Conservation (phyloP, 192 early-diverging fungal genomes). For the Podila clonocystis region DNA sequence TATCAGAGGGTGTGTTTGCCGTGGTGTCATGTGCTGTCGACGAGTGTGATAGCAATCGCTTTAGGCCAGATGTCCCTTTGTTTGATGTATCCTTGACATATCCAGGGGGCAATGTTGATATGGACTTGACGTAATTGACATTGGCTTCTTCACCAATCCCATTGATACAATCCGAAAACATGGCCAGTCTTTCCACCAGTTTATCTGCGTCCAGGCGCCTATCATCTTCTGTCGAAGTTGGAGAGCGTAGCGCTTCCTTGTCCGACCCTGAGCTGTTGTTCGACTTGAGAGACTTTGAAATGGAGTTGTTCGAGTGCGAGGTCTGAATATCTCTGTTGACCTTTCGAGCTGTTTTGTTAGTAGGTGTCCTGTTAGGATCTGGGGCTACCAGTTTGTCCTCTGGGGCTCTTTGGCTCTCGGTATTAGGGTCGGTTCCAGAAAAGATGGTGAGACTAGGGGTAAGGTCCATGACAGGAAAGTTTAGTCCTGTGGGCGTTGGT, state of each 20-base stretch:
- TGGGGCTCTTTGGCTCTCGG: not conserved
- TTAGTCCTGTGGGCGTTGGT: not conserved
- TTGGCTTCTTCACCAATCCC: constrained; percentile 20
- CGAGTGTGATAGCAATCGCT: constrained; percentile 19
- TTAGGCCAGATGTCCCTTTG: constrained; percentile 11
- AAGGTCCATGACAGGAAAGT: not conserved
- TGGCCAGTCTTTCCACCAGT: constrained; percentile 15
- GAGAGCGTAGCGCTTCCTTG: constrained; percentile 10
- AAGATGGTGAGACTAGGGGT: too few relatives aligned
- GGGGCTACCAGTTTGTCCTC: not conserved
- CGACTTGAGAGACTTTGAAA: constrained; percentile 4
- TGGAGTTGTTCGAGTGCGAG: constrained; percentile 11
- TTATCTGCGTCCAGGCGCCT: constrained; percentile 2
- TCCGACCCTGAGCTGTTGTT: constrained; percentile 1
- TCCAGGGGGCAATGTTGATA: not conserved
- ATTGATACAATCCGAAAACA: constrained; percentile 35
- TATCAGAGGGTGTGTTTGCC: constrained; percentile 1
- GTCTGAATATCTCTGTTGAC: not conserved
- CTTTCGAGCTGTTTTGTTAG: not conserved
- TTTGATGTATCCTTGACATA: not conserved
- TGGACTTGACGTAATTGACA: constrained; percentile 17
- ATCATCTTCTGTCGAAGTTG: constrained; percentile 3
- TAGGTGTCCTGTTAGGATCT: constrained; percentile 3
- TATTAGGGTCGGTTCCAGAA: not conserved
- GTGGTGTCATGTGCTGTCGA: constrained; percentile 7